Base-by-base conservation (phyloP, 306 rosid species). In the Malus fusca region DNA sequence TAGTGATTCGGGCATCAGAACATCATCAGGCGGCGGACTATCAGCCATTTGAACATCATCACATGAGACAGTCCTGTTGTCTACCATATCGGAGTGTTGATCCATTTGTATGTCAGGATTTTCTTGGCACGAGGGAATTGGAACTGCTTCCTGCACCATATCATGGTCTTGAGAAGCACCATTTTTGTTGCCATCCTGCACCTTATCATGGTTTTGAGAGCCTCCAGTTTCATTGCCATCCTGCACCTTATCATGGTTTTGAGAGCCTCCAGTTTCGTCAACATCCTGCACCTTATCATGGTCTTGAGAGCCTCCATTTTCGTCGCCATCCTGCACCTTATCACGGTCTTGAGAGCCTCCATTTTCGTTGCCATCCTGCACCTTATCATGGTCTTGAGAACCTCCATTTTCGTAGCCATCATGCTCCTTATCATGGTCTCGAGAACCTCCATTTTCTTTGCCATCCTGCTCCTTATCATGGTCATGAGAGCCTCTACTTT, bases 91-190 rank as follows among this genome's bases (percentile, higher is more conserved):
- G 3, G 58, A 26, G 5, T 66, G 80, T 25, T 59, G 86, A 74
- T 55, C 59, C 77, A 51, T 19, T 13, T 78, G 75, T 23, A 67
- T 6, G 48, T 55, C 59, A 11, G 71, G 25, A 68, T 78, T 77
- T 77, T 87, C 91, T 59, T 48, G 71, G 79, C 46, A 51, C 28
- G 73, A 31, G 69, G 81, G 26, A 72, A 61, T 35, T 19, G 74
- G 68, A 68, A 13, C 77, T 35, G 35, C 65, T 60, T 66, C 74
- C 70, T 72, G 69, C 30, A 67, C 71, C 30, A 7, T 42, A 10
- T 66, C 64, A 2, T 80, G 48, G 69, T 80, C 75, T 22, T 61
- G 72, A 33, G 85, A 74, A 67, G 18, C 77, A 48, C 66, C 63
- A 66, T 61, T 83, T 77, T 74, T 72, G 42, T 77, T 68, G 69